These are phyloP conservation scores for Chaetomium tenue DNA, from an alignment of 495 filamentous ascomycete species.

Conservation along the genomic window DNA sequence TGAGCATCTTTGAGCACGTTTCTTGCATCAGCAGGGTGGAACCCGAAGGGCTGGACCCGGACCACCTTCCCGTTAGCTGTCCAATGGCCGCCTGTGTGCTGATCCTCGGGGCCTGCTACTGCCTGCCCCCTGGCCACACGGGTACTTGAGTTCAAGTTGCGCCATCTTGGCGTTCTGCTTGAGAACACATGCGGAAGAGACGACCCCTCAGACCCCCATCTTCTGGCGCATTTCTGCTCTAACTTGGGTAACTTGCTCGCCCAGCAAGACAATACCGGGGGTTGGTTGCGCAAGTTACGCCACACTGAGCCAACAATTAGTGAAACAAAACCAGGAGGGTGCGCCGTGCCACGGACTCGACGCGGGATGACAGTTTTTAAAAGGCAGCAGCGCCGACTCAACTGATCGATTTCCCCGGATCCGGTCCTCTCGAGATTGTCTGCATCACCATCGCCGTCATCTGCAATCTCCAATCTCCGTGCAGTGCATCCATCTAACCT, in stretches of 20 bases:
- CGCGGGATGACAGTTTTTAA: background rate
- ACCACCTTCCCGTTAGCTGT: background rate
- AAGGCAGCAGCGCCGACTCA: background rate
- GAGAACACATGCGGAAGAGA: slow-evolving; percentile 3
- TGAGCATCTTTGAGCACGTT: slow-evolving; percentile 35
- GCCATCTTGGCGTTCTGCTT: slow-evolving; percentile 14
- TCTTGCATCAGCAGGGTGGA: slow-evolving; percentile 19
- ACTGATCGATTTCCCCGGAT: too few relatives aligned
- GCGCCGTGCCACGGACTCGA: background rate
- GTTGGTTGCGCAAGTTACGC: background rate
- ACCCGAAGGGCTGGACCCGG: slow-evolving; percentile 6
- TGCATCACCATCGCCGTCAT: too few relatives aligned
- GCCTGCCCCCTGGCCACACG: background rate
- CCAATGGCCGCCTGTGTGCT: background rate
- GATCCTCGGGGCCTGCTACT: background rate
- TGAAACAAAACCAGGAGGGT: slow-evolving; percentile 9
- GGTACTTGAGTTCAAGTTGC: background rate
- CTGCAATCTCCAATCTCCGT: too few relatives aligned
- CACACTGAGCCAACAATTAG: slow-evolving; percentile 1
- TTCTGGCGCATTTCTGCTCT: slow-evolving; percentile 24
- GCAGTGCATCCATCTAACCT: too few relatives aligned
- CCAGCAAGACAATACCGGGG: background rate
- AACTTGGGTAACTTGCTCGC: slow-evolving; percentile 1
- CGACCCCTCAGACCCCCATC: background rate
- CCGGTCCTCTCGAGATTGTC: too few relatives aligned